These are phyloP conservation scores for Leucosporidium creatinivorum DNA, from an alignment of 768 basidiomycete genomes.

Conservation along the genomic window DNA sequence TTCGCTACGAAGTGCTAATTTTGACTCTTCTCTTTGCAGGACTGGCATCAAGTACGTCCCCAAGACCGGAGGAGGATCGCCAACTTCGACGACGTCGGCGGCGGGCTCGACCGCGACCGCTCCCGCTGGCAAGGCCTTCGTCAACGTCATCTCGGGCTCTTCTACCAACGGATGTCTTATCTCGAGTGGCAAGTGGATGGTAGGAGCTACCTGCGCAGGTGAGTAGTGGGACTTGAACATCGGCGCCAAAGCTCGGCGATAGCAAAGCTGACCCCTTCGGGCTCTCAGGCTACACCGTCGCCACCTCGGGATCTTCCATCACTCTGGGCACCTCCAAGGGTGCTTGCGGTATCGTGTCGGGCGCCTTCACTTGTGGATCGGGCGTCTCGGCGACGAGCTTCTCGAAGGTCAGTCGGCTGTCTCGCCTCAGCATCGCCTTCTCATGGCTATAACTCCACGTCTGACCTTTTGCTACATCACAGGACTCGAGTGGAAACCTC, in stretches of 20 bases:
- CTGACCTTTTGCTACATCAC: not conserved
- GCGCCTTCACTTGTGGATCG: slow-evolving; percentile 51
- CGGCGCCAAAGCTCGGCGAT: no score
- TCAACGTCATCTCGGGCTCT: no score
- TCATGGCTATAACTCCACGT: no score
- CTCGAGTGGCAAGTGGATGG: slow-evolving; percentile 51
- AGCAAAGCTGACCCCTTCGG: not conserved
- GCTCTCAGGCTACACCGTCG: slow-evolving; percentile 5
- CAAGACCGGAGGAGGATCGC: no score
- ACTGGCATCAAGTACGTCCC: no score
- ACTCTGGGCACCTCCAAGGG: slow-evolving; percentile 58
- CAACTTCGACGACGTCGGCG: no score
- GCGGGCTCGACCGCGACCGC: no score
- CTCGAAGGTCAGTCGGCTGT: slow-evolving; percentile 49
- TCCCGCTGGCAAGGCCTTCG: no score
- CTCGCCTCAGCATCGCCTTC: no score
- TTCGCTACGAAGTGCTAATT: no score
- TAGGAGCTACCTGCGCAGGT: not conserved
- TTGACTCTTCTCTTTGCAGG: no score
- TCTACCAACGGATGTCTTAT: slow-evolving; percentile 50
- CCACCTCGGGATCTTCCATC: slow-evolving; percentile 42
- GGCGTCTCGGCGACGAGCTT: slow-evolving; percentile 47
- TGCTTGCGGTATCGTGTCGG: slow-evolving; percentile 50
- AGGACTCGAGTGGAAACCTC: slow-evolving; percentile 14
- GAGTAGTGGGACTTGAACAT: not conserved